Evolutionary conservation across 306 rosid genomes (phyloP).

Genomic region (Ziziphus jujuba): DNA sequence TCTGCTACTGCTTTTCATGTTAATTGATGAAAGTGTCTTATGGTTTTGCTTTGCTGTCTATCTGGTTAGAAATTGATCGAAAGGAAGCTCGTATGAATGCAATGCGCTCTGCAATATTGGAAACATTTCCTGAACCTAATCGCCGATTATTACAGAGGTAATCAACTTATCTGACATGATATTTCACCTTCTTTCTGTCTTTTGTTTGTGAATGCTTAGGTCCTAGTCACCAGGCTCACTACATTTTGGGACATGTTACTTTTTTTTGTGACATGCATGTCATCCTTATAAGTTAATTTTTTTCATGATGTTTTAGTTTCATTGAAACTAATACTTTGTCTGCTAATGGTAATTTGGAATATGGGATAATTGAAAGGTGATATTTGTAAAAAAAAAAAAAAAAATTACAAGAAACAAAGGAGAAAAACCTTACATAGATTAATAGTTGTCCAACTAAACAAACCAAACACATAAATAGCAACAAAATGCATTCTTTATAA

Average conservation of each 20-base stretch:
- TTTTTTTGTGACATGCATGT: neutral
- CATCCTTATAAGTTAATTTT: neutral
- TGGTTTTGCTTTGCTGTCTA: slow-evolving; percentile 21
- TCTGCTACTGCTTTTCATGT: neutral
- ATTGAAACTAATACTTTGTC: neutral
- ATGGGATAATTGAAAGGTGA: slow-evolving; percentile 1
- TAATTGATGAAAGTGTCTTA: slow-evolving; percentile 17
- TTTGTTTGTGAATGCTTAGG: slow-evolving; percentile 1
- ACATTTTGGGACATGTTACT: neutral
- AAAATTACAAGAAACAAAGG: no score
- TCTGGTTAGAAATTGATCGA: slow-evolving; percentile 77
- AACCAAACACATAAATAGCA: no score
- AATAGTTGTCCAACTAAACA: no score
- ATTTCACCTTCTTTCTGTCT: neutral
- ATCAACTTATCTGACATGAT: slow-evolving; percentile 9
- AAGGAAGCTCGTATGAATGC: slow-evolving; percentile 85
- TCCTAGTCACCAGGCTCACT: neutral
- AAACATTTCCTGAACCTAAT: slow-evolving; percentile 97
- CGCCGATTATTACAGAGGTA: slow-evolving; percentile 93
- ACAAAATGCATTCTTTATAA: no score
- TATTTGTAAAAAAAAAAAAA: neutral
- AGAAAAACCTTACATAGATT: no score
- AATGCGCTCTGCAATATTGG: slow-evolving; percentile 82
- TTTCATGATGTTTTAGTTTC: neutral
- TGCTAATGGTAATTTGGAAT: neutral